Evolutionary conservation across 495 filamentous ascomycete genomes (phyloP), one percentile per base, ranked within the genome.

Genomic region (Pyrenula massariospora): DNA sequence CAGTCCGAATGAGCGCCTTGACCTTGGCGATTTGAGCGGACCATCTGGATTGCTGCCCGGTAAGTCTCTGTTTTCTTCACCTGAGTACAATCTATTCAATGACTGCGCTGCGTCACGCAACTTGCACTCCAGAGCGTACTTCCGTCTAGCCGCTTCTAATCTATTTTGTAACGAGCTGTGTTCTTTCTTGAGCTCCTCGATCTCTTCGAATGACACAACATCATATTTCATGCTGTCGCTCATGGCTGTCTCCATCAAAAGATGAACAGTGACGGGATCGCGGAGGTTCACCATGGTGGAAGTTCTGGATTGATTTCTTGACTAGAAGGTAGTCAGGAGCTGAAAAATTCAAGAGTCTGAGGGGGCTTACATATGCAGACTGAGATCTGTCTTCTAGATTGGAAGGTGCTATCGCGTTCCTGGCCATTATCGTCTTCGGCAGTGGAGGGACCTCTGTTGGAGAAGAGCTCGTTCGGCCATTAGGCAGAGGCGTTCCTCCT

Each of bases 221-320:
- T 93, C 86, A 66, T 82, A 97, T 57, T 82, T 70, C 62, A 82
- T 81, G 67, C 89, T 92, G 68, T 98, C 93, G 48, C 81, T 81
- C 59, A 96, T 82, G 10, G 93, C 93, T 24, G 89, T 96, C 70
- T 96, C 92, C 60, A 92, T 91, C 55, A 98, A 76, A 15, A 98
- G 74, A 68, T 97, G 95, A 69, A 95, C 80, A 10, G 76, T 73
- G 21, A 86, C 78, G 10, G 78, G 79, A 62, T 87, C 83, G 57
- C 70, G 72, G 53, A 70, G 60, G 58, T 78, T 73, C 22, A 77
- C 66, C 12, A 71, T 65, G 20, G 67, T 68, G 5, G 76, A 76
- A 58, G 67, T 77, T 47, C 66, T 68, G 20, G 66, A 68, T 51
- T 70, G 68, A 42, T 42, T 42, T 42, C 31, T 42, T 42, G 31